phyloP scores from a whole-genome alignment of 805 yeast species.

The Suhomyces xylopsoci region DNA sequence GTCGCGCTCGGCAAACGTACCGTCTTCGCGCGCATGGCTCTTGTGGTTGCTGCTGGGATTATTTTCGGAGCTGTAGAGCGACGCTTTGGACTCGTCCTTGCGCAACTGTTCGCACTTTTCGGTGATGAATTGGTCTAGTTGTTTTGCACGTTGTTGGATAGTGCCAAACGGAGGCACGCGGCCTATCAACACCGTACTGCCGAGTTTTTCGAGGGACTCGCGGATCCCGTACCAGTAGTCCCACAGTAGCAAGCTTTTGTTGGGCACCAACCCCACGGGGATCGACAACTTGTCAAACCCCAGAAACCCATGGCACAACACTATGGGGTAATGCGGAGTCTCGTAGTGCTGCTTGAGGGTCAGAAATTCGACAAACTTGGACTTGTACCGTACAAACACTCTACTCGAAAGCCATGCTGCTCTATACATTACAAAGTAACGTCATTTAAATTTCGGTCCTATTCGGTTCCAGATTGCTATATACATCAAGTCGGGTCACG shows the following conservation, averaged over 20 bases:
- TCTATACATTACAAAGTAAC: background rate
- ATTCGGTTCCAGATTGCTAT: background rate
- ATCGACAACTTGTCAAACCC: slow-evolving; percentile 62
- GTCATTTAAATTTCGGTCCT: background rate
- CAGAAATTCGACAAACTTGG: background rate
- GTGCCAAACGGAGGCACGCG: slow-evolving; percentile 81
- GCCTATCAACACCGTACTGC: slow-evolving; percentile 68
- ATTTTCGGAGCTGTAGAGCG: slow-evolving; percentile 13
- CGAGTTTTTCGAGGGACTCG: slow-evolving; percentile 54
- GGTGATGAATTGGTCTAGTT: slow-evolving; percentile 51
- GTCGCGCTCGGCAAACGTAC: slow-evolving; percentile 11
- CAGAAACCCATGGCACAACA: slow-evolving; percentile 81
- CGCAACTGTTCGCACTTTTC: slow-evolving; percentile 21
- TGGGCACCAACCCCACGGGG: slow-evolving; percentile 9
- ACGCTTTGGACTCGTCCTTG: slow-evolving; percentile 4
- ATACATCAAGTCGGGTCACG: background rate
- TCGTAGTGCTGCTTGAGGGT: slow-evolving; percentile 38
- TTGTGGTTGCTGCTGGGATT: background rate
- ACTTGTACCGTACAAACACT: background rate
- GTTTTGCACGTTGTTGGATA: slow-evolving; percentile 64
- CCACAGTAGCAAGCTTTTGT: slow-evolving; percentile 30
- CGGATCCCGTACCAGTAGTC: slow-evolving; percentile 85
- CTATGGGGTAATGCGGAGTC: slow-evolving; percentile 69
- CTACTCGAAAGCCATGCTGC: background rate
- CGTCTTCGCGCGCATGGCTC: slow-evolving; percentile 1